These are phyloP conservation scores for Sphagnum tenellum DNA, from an alignment of 225 moss, liverwort and hornwort genomes.

Conservation along the genomic window DNA sequence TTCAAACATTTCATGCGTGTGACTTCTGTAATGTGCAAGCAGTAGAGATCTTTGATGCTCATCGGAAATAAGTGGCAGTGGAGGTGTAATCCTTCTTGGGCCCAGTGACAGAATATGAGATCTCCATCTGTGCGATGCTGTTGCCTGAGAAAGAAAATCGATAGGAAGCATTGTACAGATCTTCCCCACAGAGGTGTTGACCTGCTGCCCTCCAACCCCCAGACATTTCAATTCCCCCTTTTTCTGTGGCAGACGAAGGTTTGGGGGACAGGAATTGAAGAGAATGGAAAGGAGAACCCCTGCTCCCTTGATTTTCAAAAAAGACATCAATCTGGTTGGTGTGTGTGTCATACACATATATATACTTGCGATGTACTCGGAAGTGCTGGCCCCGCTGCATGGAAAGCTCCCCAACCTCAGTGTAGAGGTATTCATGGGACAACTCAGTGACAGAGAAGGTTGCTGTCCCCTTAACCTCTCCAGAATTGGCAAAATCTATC, in stretches of 20 bases:
- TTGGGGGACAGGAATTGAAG: conserved; percentile 3
- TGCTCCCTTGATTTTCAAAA: conserved; percentile 11
- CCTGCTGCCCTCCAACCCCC: conserved; percentile 17
- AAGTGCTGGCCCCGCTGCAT: conserved; percentile 7
- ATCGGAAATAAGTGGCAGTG: conserved; percentile 9
- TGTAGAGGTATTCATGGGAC: conserved; percentile 13
- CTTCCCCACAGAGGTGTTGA: conserved; percentile 8
- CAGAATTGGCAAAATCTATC: conserved; percentile 12
- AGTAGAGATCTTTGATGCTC: background rate
- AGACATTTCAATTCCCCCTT: conserved; percentile 2
- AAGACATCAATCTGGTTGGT: conserved; percentile 19
- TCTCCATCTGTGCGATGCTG: conserved; percentile 13
- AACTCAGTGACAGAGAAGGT: conserved; percentile 8
- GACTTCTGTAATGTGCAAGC: too few species aligned
- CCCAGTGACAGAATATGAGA: conserved; percentile 10
- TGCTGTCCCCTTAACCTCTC: conserved; percentile 11
- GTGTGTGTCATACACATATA: conserved; percentile 12
- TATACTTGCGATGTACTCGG: conserved; percentile 12
- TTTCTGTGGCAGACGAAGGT: background rate
- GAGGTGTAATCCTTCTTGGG: conserved; percentile 15
- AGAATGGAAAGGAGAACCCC: conserved; percentile 12
- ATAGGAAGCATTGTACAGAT: conserved; percentile 16
- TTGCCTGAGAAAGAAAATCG: conserved; percentile 13
- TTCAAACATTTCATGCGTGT: background rate
- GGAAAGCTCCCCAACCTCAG: conserved; percentile 11